These are phyloP conservation scores for Lepidium sativum DNA, from an alignment of 345 rosid species.

Conservation along the genomic window DNA sequence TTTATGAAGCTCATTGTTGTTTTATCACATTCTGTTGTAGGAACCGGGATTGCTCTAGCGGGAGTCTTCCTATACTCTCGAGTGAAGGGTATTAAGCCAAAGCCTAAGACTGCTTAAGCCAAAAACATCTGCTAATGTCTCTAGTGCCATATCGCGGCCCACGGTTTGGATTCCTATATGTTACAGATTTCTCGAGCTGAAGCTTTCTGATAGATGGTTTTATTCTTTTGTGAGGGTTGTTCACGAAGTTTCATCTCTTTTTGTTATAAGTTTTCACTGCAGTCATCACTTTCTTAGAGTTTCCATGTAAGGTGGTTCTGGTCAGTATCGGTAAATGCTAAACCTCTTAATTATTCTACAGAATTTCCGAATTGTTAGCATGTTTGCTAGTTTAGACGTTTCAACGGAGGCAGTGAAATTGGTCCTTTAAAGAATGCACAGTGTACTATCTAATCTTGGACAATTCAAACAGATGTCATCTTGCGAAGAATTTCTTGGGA, in stretches of 20 bases:
- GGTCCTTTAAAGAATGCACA: too few species aligned
- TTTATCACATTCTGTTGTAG: conserved; percentile 30
- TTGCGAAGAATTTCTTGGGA: too few species aligned
- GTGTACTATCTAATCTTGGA: too few species aligned
- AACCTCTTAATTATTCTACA: background rate
- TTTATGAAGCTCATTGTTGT: conserved; percentile 14
- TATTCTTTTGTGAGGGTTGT: conserved; percentile 10
- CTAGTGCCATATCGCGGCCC: background rate
- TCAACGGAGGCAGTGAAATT: too few species aligned
- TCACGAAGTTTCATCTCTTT: conserved; percentile 8
- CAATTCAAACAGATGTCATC: too few species aligned
- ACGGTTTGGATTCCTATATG: background rate
- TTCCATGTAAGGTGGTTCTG: background rate
- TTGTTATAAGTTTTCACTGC: background rate
- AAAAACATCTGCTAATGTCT: conserved; percentile 5
- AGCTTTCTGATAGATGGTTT: conserved; percentile 16
- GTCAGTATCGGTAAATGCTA: background rate
- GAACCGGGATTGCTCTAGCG: conserved; percentile 88
- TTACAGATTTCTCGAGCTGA: conserved; percentile 9
- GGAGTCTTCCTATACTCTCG: conserved; percentile 95
- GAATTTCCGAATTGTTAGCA: background rate
- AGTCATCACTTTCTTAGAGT: background rate
- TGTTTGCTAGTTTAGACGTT: too few species aligned
- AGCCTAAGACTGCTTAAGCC: conserved; percentile 60
- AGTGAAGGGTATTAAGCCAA: conserved; percentile 86